These are phyloP conservation scores for Talaromyces verruculosus DNA, from an alignment of 2,329 filamentous ascomycete species.

Conservation along the genomic window DNA sequence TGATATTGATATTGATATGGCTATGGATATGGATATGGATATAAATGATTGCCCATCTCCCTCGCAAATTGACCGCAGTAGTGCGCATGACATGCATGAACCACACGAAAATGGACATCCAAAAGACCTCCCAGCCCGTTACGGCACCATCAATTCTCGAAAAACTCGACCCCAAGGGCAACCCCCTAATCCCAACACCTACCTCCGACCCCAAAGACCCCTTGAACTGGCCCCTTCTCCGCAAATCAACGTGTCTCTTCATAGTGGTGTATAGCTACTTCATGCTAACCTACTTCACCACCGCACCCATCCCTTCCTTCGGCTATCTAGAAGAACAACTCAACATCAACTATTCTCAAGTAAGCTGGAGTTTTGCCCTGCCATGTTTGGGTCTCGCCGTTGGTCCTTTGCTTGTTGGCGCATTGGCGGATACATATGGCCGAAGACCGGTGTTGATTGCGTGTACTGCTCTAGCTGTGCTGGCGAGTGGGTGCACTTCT, in stretches of 20 bases:
- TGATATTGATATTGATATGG: not conserved
- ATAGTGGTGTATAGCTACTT: conserved; percentile 48
- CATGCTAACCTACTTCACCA: conserved; percentile 60
- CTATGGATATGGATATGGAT: not conserved
- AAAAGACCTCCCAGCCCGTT: not conserved
- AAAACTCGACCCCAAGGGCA: conserved; percentile 5
- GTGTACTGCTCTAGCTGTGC: conserved; percentile 45
- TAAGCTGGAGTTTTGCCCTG: conserved; percentile 58
- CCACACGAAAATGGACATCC: not conserved
- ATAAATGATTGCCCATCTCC: not conserved
- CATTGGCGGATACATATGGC: conserved; percentile 54
- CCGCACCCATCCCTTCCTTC: conserved; percentile 57
- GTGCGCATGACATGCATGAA: not conserved
- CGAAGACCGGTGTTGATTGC: conserved; percentile 53
- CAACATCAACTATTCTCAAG: conserved; percentile 46
- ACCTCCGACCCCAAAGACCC: conserved; percentile 4
- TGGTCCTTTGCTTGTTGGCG: conserved; percentile 54
- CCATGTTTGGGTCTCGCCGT: conserved; percentile 53
- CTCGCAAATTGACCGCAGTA: not conserved
- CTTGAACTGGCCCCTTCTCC: conserved; percentile 8
- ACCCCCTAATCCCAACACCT: not conserved
- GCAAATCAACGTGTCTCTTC: conserved; percentile 12
- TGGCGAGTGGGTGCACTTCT: conserved; percentile 45
- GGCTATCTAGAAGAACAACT: conserved; percentile 51
- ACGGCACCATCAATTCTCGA: not conserved